Conservation (phyloP, 2,329 filamentous ascomycete species). For the Epicoccum sorghinum region DNA sequence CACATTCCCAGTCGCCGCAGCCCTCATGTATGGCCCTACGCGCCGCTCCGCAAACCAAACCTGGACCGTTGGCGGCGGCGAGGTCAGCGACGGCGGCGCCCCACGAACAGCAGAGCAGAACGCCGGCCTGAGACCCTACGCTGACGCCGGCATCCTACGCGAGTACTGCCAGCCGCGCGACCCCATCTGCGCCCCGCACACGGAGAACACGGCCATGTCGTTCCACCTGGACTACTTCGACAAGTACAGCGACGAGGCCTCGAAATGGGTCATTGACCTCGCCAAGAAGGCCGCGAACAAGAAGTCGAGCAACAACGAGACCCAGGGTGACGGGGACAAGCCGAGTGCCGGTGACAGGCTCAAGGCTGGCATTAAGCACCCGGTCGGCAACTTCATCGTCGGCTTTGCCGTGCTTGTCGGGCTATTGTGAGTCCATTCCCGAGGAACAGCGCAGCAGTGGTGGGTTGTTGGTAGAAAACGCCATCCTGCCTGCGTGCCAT, state of each 20-base stretch:
- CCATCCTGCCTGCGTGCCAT: neutral
- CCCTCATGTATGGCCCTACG: conserved; percentile 31
- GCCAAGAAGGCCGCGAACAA: conserved; percentile 24
- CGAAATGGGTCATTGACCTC: conserved; percentile 29
- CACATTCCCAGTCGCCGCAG: conserved; percentile 27
- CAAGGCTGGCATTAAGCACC: conserved; percentile 29
- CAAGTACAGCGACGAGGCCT: conserved; percentile 29
- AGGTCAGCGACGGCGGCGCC: conserved; percentile 28
- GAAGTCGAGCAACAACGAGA: conserved; percentile 13
- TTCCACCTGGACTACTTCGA: conserved; percentile 65
- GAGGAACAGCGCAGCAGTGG: too few relatives aligned
- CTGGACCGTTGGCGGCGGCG: conserved; percentile 30
- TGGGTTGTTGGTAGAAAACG: too few relatives aligned
- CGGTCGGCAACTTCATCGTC: conserved; percentile 30
- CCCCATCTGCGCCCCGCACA: conserved; percentile 65
- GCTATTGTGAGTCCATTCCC: conserved; percentile 30
- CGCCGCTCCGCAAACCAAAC: conserved; percentile 33
- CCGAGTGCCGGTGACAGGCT: conserved; percentile 27
- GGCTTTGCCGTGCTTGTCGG: conserved; percentile 22
- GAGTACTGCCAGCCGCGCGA: conserved; percentile 68
- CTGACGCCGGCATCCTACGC: conserved; percentile 58
- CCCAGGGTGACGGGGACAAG: conserved; percentile 11
- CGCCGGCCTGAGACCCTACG: conserved; percentile 31
- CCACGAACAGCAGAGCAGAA: conserved; percentile 29
- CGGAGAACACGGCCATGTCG: conserved; percentile 54